A percentile compares a stretch with the other conserved stretches of the same genome.
phyloP scores from a whole-genome alignment of 495 filamentous ascomycete genomes.

The Penicillium taxi region DNA sequence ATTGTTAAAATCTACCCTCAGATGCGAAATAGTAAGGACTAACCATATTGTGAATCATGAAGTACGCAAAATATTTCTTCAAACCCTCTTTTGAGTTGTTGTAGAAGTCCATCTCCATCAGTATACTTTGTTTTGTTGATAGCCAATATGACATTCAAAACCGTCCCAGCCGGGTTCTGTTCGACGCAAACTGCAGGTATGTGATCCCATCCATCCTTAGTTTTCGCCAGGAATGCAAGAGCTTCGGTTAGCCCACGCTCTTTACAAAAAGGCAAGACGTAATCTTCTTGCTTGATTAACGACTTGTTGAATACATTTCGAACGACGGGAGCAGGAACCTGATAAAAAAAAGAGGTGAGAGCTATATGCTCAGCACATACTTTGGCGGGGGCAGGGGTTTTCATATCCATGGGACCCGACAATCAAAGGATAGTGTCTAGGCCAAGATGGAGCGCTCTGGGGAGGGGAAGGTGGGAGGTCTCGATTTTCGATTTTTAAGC shows the following conservation, averaged over 20 bases:
- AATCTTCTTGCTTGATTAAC: background rate
- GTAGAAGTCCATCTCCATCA: conserved; percentile 10
- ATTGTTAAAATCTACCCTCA: conserved; percentile 1
- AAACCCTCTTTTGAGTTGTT: conserved; percentile 6
- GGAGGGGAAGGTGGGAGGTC: too few relatives aligned
- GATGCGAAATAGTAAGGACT: conserved; percentile 1
- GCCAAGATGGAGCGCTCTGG: too few relatives aligned
- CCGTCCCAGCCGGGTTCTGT: conserved; percentile 3
- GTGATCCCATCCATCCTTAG: conserved; percentile 9
- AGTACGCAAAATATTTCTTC: conserved; percentile 9
- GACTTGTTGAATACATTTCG: background rate
- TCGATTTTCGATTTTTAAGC: too few relatives aligned
- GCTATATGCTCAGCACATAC: background rate
- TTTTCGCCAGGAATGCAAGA: conserved; percentile 13
- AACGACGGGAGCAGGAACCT: conserved; percentile 1
- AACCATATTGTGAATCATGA: conserved; percentile 6
- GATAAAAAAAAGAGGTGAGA: background rate
- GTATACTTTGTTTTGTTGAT: conserved; percentile 12
- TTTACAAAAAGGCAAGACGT: conserved; percentile 10
- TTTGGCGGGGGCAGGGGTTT: too few relatives aligned
- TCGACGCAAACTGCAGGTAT: conserved; percentile 11
- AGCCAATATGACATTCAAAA: conserved; percentile 6
- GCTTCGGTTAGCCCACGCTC: conserved; percentile 6
- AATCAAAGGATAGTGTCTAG: too few relatives aligned
- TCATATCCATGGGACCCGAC: too few relatives aligned